A percentile compares a stretch with the other conserved stretches of the same genome.
Conservation (phyloP, 768 basidiomycete species). For the Panaeolus cyanescens region DNA sequence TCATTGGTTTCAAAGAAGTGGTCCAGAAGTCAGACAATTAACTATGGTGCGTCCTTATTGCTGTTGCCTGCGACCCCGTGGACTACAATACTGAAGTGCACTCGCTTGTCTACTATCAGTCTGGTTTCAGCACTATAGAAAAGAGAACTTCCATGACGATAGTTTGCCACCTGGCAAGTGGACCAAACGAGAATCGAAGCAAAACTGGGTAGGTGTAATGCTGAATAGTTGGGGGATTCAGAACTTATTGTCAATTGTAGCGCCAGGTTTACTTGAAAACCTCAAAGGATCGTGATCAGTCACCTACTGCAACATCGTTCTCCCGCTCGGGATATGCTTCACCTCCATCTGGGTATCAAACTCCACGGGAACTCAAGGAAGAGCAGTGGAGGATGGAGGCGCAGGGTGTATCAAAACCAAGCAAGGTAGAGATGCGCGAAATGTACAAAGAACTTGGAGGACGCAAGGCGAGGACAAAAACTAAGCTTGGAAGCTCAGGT, state of each 20-base stretch:
- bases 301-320: conserved; percentile 48
- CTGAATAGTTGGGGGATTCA: background rate
- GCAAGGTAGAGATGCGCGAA: conserved; percentile 85
- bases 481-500: conserved; percentile 66
- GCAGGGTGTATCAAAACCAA: conserved; percentile 53
- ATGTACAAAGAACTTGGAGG: conserved; percentile 92
- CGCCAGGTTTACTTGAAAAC: conserved; percentile 51
- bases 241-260: conserved; percentile 31
- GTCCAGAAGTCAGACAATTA: conserved; percentile 86
- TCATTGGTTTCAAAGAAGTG: conserved; percentile 85
- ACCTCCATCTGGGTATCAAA: conserved; percentile 65
- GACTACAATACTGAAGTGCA: conserved; percentile 5
- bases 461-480: conserved; percentile 75
- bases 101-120: conserved; percentile 46
- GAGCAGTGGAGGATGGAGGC: conserved; percentile 70
- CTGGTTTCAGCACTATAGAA: conserved; percentile 92
- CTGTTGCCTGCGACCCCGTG: background rate
- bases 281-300: conserved; percentile 42
- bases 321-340: conserved; percentile 18
- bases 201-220: conserved; percentile 70
- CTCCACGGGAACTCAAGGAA: conserved; percentile 77
- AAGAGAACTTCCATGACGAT: conserved; percentile 83
- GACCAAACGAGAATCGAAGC: conserved; percentile 93
- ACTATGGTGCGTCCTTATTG: conserved; percentile 66
- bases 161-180: conserved; percentile 82